Percentiles rank a stretch among this genome's conserved stretches.
These are phyloP conservation scores for Hemileccinum rubropunctum DNA, from an alignment of 768 basidiomycete species.

Conservation along the genomic window DNA sequence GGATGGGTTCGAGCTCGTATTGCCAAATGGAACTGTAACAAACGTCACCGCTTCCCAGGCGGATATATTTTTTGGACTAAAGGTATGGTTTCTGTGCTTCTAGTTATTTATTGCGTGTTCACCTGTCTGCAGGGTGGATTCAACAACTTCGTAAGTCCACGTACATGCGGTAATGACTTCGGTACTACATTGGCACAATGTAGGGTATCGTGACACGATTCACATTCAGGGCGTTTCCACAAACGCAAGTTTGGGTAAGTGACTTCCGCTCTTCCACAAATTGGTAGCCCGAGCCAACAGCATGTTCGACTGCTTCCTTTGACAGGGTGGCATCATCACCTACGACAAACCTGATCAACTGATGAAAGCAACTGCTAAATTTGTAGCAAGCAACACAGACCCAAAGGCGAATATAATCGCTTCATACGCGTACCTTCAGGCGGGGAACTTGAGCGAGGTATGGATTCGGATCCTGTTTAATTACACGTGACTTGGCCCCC, in stretches of 20 bases:
- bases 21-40: constrained; percentile 49
- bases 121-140: constrained; percentile 48
- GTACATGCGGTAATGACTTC: not conserved
- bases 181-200: constrained; percentile 34
- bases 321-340: constrained; percentile 48
- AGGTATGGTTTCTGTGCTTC: constrained; percentile 29
- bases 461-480: constrained; percentile 4
- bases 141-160: constrained; percentile 53
- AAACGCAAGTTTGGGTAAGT: constrained; percentile 26
- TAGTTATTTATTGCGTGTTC: not conserved
- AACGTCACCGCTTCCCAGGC: constrained; percentile 33
- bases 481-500: constrained; percentile 1
- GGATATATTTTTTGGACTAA: constrained; percentile 46
- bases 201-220: constrained; percentile 61
- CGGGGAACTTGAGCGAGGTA: constrained; percentile 35
- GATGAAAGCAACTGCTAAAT: constrained; percentile 24
- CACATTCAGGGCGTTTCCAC: constrained; percentile 44
- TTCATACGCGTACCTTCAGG: constrained; percentile 34
- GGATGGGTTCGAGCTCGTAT: constrained; percentile 54
- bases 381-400: constrained; percentile 19
- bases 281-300: constrained; percentile 1
- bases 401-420: constrained; percentile 39
- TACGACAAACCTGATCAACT: constrained; percentile 22
- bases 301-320: constrained; percentile 2
- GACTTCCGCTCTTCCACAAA: not conserved